Conservation (phyloP, 192 early-diverging fungal species). For the Coemansia sp. region DNA sequence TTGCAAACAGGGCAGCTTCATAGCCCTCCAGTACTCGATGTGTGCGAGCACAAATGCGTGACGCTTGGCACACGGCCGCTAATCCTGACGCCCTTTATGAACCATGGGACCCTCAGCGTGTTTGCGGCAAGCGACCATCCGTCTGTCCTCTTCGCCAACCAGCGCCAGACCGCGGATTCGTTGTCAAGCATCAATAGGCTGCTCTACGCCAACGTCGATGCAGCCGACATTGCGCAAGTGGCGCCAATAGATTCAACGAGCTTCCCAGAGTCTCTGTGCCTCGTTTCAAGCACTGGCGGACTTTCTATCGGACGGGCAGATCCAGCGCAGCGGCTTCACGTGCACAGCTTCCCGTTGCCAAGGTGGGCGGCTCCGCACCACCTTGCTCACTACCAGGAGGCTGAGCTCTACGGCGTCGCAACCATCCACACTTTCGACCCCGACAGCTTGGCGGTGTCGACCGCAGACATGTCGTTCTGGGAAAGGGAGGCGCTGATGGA, state of each 20-base stretch:
- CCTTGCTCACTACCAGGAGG: constrained; percentile 63
- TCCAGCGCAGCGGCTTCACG: constrained; percentile 82
- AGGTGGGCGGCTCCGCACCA: constrained; percentile 66
- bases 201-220: constrained; percentile 83
- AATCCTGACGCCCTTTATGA: constrained; percentile 58
- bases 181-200: constrained; percentile 61
- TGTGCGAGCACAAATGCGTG: constrained; percentile 62
- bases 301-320: constrained; percentile 80
- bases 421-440: constrained; percentile 51
- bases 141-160: constrained; percentile 70
- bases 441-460: constrained; percentile 4
- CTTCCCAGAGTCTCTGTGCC: constrained; percentile 61
- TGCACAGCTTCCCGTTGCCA: constrained; percentile 65
- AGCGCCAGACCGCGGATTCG: background rate
- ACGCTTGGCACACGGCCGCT: constrained; percentile 79
- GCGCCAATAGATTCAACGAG: constrained; percentile 62
- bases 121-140: constrained; percentile 87
- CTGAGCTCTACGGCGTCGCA: constrained; percentile 67
- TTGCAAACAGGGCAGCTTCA: background rate
- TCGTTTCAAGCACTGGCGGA: constrained; percentile 59
- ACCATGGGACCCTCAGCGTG: constrained; percentile 56
- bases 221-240: constrained; percentile 64
- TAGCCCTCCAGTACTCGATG: background rate
- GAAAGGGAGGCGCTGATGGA: constrained; percentile 12
- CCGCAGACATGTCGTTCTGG: constrained; percentile 6